These are phyloP conservation scores for Aspergillus persii DNA, from an alignment of 2,329 filamentous ascomycete genomes.

Conservation along the genomic window DNA sequence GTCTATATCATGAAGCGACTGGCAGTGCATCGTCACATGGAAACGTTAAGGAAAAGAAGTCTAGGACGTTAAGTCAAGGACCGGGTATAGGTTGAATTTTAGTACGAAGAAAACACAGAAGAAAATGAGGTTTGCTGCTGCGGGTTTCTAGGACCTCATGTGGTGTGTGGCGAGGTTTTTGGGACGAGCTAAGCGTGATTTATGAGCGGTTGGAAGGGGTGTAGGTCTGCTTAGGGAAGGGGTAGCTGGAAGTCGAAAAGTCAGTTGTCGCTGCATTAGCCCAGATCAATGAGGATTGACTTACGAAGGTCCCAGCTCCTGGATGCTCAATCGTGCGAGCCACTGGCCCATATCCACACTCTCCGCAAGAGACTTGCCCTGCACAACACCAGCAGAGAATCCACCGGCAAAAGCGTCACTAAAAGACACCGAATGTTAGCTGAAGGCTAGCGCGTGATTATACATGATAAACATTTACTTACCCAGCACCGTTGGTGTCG, in stretches of 20 bases:
- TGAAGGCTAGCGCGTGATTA: background rate
- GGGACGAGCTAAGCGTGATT: background rate
- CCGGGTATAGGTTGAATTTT: slow-evolving; percentile 46
- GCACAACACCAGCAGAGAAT: slow-evolving; percentile 82
- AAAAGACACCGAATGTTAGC: slow-evolving; percentile 13
- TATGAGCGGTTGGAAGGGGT: slow-evolving; percentile 43
- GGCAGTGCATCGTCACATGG: slow-evolving; percentile 9
- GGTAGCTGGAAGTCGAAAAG: slow-evolving; percentile 57
- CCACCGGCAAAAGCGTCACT: slow-evolving; percentile 95
- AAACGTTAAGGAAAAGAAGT: slow-evolving; percentile 19
- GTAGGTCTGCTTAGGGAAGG: slow-evolving; percentile 79
- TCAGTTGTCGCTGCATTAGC: background rate
- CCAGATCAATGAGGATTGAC: slow-evolving; percentile 40
- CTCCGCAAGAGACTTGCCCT: slow-evolving; percentile 75
- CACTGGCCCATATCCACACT: slow-evolving; percentile 92
- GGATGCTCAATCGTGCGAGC: slow-evolving; percentile 90
- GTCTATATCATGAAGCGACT: slow-evolving; percentile 15
- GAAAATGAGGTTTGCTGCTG: background rate
- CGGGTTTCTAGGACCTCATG: background rate
- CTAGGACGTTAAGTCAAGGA: slow-evolving; percentile 28
- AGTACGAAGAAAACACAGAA: slow-evolving; percentile 19
- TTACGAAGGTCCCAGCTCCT: slow-evolving; percentile 94
- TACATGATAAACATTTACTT: slow-evolving; percentile 23
- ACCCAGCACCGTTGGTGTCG: slow-evolving; percentile 92
- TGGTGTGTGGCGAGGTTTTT: background rate